Evolutionary conservation across 805 yeast species (phyloP).

Genomic region (Monosporozyma solicola): DNA sequence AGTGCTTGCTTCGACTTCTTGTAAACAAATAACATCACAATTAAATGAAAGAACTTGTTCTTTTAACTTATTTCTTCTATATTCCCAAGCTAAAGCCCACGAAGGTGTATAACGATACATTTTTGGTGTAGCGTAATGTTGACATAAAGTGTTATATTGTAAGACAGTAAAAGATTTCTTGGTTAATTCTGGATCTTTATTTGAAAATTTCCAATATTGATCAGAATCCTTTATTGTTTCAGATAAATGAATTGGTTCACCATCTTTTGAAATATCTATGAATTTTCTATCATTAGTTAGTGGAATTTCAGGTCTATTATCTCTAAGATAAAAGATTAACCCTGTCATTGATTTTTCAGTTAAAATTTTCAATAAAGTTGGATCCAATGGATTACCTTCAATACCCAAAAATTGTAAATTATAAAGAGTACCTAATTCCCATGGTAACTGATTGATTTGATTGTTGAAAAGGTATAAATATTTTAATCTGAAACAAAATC

Average conservation of each 20-base stretch:
- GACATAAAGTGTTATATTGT: constrained; percentile 89
- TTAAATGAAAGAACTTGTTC: constrained; percentile 58
- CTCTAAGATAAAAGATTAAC: constrained; percentile 71
- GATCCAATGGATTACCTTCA: constrained; percentile 84
- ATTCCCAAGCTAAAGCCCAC: constrained; percentile 95
- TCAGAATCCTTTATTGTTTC: constrained; percentile 12
- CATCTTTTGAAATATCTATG: constrained; percentile 71
- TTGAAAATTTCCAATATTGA: constrained; percentile 21
- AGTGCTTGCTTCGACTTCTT: constrained; percentile 87
- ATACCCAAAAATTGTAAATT: constrained; percentile 82
- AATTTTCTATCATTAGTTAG: constrained; percentile 74
- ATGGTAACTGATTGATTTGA: constrained; percentile 64
- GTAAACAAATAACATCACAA: constrained; percentile 81
- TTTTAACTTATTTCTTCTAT: constrained; percentile 66
- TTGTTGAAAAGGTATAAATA: constrained; percentile 86
- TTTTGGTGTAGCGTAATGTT: constrained; percentile 86
- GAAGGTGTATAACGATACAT: constrained; percentile 92
- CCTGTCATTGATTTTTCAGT: constrained; percentile 82
- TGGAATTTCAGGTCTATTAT: constrained; percentile 59
- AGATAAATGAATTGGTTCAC: constrained; percentile 38
- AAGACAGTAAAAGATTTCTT: constrained; percentile 57
- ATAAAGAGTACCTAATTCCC: constrained; percentile 75
- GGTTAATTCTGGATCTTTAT: constrained; percentile 16
- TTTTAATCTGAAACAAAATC: constrained; percentile 68
- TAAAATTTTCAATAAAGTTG: constrained; percentile 52